These are phyloP conservation scores for Agaricus blazei DNA, from an alignment of 768 basidiomycete species.

Conservation along the genomic window DNA sequence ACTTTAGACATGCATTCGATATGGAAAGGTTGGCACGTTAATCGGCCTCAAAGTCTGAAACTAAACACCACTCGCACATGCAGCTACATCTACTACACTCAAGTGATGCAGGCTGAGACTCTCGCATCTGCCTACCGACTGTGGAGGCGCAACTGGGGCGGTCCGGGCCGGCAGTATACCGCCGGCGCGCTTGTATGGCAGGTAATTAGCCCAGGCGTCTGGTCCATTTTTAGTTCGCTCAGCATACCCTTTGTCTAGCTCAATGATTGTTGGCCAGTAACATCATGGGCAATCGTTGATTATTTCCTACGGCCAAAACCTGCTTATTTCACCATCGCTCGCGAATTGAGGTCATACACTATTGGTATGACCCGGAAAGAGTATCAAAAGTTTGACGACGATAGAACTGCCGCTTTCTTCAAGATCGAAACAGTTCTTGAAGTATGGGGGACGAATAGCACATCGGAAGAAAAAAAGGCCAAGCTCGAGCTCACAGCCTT, in stretches of 20 bases:
- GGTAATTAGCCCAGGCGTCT: conserved; percentile 34
- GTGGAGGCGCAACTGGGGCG: conserved; percentile 91
- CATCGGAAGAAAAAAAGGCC: conserved; percentile 49
- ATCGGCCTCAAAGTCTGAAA: neutral
- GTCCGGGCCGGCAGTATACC: conserved; percentile 80
- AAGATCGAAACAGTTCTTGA: conserved; percentile 64
- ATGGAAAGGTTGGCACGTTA: conserved; percentile 61
- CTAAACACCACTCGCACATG: neutral
- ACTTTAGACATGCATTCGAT: conserved; percentile 86
- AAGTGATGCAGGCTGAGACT: conserved; percentile 94
- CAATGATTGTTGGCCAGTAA: conserved; percentile 92
- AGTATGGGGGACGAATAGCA: conserved; percentile 87
- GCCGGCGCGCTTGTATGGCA: conserved; percentile 96
- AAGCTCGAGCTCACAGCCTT: conserved; percentile 63
- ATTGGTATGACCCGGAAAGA: conserved; percentile 86
- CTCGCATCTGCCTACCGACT: conserved; percentile 82
- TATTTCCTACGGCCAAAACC: conserved; percentile 94
- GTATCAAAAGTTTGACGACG: conserved; percentile 47
- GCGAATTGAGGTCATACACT: conserved; percentile 77
- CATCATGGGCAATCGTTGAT: conserved; percentile 91
- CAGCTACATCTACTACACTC: conserved; percentile 91
- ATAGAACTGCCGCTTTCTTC: conserved; percentile 62
- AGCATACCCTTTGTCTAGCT: conserved; percentile 35
- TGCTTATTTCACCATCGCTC: conserved; percentile 79
- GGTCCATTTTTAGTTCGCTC: neutral